These are phyloP conservation scores for Eimeria necatrix DNA, from an alignment of 169 alveolate genomes.

Conservation along the genomic window DNA sequence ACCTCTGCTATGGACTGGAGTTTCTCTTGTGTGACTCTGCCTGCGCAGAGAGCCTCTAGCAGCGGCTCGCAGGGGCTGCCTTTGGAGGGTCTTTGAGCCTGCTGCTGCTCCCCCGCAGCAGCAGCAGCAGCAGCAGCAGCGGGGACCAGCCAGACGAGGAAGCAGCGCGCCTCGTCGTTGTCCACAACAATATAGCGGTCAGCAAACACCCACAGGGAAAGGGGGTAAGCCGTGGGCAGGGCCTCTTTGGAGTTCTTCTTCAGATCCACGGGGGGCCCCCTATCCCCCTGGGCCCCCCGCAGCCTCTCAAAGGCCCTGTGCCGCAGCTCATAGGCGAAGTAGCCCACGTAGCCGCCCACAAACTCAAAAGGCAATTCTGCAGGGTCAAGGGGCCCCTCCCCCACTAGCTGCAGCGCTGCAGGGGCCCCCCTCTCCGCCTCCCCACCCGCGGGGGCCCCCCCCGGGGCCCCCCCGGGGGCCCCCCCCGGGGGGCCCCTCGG, in stretches of 20 bases:
- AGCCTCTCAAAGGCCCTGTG: slow-evolving; percentile 76
- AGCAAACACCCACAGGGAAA: slow-evolving; percentile 76
- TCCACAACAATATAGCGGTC: slow-evolving; percentile 72
- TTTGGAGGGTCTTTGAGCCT: background rate
- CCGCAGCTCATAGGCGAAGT: slow-evolving; percentile 83
- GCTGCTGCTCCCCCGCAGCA: background rate
- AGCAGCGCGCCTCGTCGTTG: slow-evolving; percentile 27
- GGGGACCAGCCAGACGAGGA: slow-evolving; percentile 71
- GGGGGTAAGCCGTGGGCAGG: background rate
- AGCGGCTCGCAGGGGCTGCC: background rate
- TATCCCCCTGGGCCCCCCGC: slow-evolving; percentile 6
- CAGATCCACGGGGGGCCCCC: background rate
- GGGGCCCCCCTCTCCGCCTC: background rate
- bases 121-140: background rate
- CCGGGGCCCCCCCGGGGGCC: background rate
- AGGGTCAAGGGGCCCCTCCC: background rate
- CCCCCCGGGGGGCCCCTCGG: background rate
- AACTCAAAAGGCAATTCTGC: slow-evolving; percentile 64
- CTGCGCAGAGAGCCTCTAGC: background rate
- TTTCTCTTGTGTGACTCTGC: background rate
- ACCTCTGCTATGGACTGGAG: background rate
- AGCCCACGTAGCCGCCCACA: slow-evolving; percentile 84
- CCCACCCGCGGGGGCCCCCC: background rate
- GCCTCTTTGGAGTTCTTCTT: background rate
- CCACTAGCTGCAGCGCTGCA: background rate